Conservation (phyloP, 164 flowering plant genomes). For the Malania oleifera region DNA sequence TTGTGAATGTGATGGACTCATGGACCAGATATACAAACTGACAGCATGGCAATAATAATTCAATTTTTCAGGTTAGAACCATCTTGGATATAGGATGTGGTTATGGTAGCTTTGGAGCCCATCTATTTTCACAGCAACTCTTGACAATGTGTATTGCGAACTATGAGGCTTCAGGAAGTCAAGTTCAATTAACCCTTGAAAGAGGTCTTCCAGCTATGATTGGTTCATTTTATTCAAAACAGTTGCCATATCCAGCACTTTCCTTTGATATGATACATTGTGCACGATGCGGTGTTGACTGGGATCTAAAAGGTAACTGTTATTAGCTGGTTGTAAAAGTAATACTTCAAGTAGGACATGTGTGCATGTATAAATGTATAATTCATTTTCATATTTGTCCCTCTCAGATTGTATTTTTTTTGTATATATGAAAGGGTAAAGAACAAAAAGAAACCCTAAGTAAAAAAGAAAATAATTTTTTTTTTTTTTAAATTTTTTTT, state of each 20-base stretch:
- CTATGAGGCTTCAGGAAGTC: constrained; percentile 92
- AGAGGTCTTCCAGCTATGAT: constrained; percentile 99
- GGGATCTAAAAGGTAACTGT: constrained; percentile 83
- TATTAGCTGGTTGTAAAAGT: neutral
- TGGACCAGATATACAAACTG: neutral
- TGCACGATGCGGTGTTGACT: constrained; percentile 78
- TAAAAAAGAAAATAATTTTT: no score
- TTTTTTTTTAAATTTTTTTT: no score
- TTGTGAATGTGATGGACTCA: no score
- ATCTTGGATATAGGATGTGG: constrained; percentile 98
- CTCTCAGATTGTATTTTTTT: no score
- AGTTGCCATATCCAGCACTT: constrained; percentile 88
- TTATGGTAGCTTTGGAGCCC: constrained; percentile 98
- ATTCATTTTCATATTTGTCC: no score
- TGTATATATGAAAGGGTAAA: no score
- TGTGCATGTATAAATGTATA: no score
- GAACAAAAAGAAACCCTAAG: no score
- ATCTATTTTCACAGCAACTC: constrained; percentile 75
- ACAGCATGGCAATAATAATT: neutral
- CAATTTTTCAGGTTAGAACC: constrained; percentile 67
- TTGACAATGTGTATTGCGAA: constrained; percentile 91
- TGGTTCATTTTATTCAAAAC: constrained; percentile 69
- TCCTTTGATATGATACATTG: constrained; percentile 98
- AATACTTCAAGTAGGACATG: neutral
- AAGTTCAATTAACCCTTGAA: constrained; percentile 95